Conservation (phyloP, 768 basidiomycete species). For the Jaapia argillacea region DNA sequence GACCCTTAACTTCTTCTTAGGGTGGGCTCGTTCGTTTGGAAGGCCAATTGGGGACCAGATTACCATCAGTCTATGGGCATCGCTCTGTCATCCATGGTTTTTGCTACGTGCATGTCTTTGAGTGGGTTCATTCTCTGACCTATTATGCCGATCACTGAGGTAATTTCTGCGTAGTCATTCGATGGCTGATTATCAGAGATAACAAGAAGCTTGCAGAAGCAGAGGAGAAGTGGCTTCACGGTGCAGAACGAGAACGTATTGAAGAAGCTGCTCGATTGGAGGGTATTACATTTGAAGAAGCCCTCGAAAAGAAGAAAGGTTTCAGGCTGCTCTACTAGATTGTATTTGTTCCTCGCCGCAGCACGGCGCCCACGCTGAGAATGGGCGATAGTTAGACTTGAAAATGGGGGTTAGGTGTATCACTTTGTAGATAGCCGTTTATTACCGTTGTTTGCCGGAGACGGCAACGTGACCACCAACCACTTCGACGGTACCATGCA, state of each 20-base stretch:
- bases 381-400: no score
- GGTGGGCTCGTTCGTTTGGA: constrained; percentile 55
- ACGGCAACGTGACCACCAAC: no score
- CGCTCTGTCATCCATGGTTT: constrained; percentile 21
- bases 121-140: constrained; percentile 15
- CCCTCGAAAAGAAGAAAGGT: constrained; percentile 42
- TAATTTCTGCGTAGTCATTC: constrained; percentile 24
- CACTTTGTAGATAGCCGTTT: no score
- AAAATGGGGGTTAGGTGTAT: no score
- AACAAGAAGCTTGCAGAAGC: constrained; percentile 42
- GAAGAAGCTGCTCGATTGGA: constrained; percentile 50
- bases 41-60: constrained; percentile 46
- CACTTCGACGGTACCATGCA: no score
- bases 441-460: no score
- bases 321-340: constrained; percentile 46
- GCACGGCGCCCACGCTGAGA: no score
- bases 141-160: neutral
- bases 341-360: no score
- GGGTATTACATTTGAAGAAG: constrained; percentile 50
- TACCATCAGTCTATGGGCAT: constrained; percentile 59
- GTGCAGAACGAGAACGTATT: constrained; percentile 38
- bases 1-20: constrained; percentile 17
- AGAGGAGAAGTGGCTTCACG: constrained; percentile 33
- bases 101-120: constrained; percentile 21
- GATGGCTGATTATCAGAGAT: constrained; percentile 33